phyloP scores from a whole-genome alignment of 2,329 filamentous ascomycete species.

The Chaetothyriales sp. region DNA sequence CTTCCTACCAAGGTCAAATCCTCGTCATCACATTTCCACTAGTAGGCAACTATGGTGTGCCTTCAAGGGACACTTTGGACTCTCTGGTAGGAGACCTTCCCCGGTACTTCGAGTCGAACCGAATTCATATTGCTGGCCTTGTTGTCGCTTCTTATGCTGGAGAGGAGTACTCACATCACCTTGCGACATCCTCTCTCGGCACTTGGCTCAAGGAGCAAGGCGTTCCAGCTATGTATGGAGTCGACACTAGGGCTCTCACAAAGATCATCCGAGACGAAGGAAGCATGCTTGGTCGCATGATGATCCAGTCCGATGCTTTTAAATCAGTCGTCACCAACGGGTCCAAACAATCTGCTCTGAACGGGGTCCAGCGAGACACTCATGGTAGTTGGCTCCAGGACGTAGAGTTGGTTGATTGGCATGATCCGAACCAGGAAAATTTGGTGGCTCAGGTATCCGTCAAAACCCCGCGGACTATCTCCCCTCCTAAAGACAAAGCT shows the following conservation, averaged over 20 bases:
- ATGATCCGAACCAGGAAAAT: conserved; percentile 84
- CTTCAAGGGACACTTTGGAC: conserved; percentile 71
- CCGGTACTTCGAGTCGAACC: conserved; percentile 78
- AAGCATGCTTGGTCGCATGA: conserved; percentile 87
- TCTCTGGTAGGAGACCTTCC: conserved; percentile 73
- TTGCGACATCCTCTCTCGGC: conserved; percentile 79
- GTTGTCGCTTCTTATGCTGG: conserved; percentile 84
- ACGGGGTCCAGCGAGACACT: conserved; percentile 18
- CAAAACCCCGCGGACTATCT: conserved; percentile 72
- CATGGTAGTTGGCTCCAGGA: conserved; percentile 37
- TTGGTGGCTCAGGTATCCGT: conserved; percentile 59
- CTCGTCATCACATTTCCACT: conserved; percentile 92
- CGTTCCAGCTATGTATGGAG: conserved; percentile 83
- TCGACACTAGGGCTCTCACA: conserved; percentile 85
- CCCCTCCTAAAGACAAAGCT: conserved; percentile 54
- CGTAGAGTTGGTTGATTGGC: conserved; percentile 77
- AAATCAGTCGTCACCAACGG: conserved; percentile 26
- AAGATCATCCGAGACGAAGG: conserved; percentile 89
- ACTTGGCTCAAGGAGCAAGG: conserved; percentile 94
- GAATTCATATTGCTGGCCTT: conserved; percentile 89
- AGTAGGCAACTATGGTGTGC: conserved; percentile 95
- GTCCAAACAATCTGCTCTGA: conserved; percentile 28
- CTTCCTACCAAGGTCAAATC: conserved; percentile 84
- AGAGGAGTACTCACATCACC: conserved; percentile 88
- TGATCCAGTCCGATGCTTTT: conserved; percentile 51